Conservation (phyloP, 805 yeast species). For the Saccharomycopsis schoenii region DNA sequence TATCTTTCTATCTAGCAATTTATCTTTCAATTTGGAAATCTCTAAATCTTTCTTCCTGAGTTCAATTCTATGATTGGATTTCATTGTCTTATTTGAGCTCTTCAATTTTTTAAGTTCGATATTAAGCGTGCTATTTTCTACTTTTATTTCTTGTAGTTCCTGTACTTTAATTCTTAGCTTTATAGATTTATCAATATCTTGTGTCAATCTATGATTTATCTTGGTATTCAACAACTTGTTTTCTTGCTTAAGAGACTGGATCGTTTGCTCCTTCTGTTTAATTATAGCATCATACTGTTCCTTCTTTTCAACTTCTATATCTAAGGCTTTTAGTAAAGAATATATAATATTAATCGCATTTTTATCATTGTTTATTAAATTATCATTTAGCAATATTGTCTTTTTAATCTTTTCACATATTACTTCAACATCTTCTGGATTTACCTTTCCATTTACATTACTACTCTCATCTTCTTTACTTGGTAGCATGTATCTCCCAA, state of each 20-base stretch:
- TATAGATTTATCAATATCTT: neutral
- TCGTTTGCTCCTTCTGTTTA: slow-evolving; percentile 2
- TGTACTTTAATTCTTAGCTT: neutral
- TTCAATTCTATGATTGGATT: slow-evolving; percentile 6
- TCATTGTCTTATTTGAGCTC: slow-evolving; percentile 1
- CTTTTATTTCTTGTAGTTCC: neutral
- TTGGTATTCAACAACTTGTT: neutral
- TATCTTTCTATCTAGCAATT: slow-evolving; percentile 5
- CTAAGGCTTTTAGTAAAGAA: slow-evolving; percentile 10
- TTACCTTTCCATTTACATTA: neutral
- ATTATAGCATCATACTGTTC: neutral
- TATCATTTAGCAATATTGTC: slow-evolving; percentile 5
- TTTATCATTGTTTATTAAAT: slow-evolving; percentile 13
- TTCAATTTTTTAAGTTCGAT: neutral
- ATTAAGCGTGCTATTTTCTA: neutral
- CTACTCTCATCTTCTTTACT: neutral
- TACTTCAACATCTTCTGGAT: neutral
- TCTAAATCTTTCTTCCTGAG: slow-evolving; percentile 14
- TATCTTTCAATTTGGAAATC: slow-evolving; percentile 11
- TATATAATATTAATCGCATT: slow-evolving; percentile 12
- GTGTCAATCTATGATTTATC: neutral
- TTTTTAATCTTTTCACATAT: neutral
- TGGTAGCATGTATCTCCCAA: neutral
- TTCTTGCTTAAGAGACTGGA: neutral
- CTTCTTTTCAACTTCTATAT: slow-evolving; percentile 5